Percentiles rank a stretch among this genome's conserved stretches.
Conservation (phyloP, 441 rosid species). For the Metrosideros polymorpha region DNA sequence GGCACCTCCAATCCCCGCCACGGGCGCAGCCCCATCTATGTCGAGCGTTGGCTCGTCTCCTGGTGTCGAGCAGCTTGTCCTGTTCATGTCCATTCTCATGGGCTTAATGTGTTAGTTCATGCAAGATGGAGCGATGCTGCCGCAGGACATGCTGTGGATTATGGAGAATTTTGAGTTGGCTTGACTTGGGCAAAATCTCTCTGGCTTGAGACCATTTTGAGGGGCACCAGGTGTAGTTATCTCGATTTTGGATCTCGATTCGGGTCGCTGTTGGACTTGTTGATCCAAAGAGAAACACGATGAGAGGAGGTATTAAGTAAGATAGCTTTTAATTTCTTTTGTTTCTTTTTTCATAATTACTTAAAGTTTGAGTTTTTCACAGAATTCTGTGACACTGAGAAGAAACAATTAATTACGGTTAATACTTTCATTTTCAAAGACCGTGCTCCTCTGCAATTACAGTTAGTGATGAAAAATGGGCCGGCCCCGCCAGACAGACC, state of each 20-base stretch:
- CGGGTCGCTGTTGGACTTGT: neutral
- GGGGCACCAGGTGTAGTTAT: too few relatives aligned
- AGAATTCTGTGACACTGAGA: neutral
- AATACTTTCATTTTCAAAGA: neutral
- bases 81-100: neutral
- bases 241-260: neutral
- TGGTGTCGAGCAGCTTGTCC: neutral
- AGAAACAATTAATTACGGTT: neutral
- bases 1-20: neutral
- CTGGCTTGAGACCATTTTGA: neutral
- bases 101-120: neutral
- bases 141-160: neutral
- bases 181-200: neutral
- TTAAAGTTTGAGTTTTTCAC: neutral
- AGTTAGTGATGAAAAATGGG: too few relatives aligned
- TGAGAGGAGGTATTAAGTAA: neutral
- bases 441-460: too few relatives aligned
- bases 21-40: neutral
- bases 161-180: neutral
- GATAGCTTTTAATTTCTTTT: neutral
- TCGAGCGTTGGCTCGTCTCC: neutral
- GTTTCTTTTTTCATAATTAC: neutral
- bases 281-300: neutral
- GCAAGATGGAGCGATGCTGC: neutral
- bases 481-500: too few relatives aligned